Base-by-base conservation (phyloP, 176 grass and related monocot genomes). In the Carex parvula region DNA sequence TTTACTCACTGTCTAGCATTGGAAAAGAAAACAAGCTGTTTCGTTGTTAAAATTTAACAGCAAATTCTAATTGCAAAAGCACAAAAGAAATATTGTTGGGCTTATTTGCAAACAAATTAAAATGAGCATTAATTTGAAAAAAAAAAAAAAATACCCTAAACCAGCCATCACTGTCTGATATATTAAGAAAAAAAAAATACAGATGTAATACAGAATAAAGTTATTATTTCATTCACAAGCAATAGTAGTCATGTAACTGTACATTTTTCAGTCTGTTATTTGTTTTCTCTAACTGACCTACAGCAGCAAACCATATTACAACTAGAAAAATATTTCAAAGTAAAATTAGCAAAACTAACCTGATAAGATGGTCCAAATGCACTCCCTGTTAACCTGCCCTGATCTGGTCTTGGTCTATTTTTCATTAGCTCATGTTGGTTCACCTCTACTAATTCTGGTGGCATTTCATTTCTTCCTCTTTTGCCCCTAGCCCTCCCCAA, bases 311-410 rank as follows among this genome's bases (percentile, higher is more conserved):
- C 62, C 33, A 32, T 64, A 64, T 11, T 8, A 65, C 17, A 61
- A 58, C 29, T 26, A 60, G 78, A n/a, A 14, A 61, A 39, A 41
- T 72, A 37, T 5, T 59, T 55, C 15, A 21, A 15, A 84, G 17
- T 60, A 56, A 56, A 72, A 83, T 39, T 60, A 59, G 81, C 8
- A 63, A 70, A 78, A 52, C 33, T 60, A 83, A 95, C 96, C 91
- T 99, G 93, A 82, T 95, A 93, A 88, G 91, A 92, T 73, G 93
- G 96, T 22, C 96, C 96, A 59, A 99, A 99, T 73, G 96, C 90
- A 74, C 92, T 67, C 14, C 96, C 93, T 24, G 96, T 99, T 82
- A 99, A 88, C 84, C 93, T 99, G 79, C 82, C 84, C 20, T 86
- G 90, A 85, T 95, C 96, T 52, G 90, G 88, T 86, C 87, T 99